Evolutionary conservation across 257 asterid species (phyloP), one percentile per base, ranked within the genome.

Genomic region (Solanum bukasovii): DNA sequence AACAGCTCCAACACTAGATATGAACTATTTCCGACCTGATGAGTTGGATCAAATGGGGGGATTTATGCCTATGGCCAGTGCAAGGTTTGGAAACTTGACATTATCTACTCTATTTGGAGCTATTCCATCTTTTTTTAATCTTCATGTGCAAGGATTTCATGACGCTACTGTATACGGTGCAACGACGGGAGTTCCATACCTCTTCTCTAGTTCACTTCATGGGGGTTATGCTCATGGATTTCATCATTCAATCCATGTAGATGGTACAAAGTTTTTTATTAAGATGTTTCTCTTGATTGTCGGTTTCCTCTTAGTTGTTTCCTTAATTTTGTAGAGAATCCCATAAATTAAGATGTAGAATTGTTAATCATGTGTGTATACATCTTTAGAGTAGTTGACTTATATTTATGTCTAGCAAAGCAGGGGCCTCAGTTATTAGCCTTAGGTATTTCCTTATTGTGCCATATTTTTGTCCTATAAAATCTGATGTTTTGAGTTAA

Each of bases 141-240:
- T 93, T 29, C 98, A 93, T 91, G 93, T 91, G 84, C 91, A 95
- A 35, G 95, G 95, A 9, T 93, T 91, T 88, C 92, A 95, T 40
- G 98, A 96, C 87, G 97, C 97, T 65, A 95, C 98, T 13, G 95
- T 93, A 13, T 95, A 96, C 34, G 98, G 98, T 13, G 88, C 96
- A 1, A 96, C 98, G 5, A 92, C 98, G 1, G 98, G 97, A 12
- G 93, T 90, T 13, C 96, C 98, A 0, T 92, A 94, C 87, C 65
- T 93, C 93, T 93, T 94, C 89, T 92, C 98, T 7, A 88, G 96
- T 83, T 94, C 98, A 38, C 91, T 93, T 75, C 98, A 90, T 23
- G 99, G 98, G 59, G 98, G 96, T 61, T 94, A 94, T 89, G 90
- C 90, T 88, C 96, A 94, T 86, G 98, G 96, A 31, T 95, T 94